These are phyloP conservation scores for Onygenales sp. DNA, from an alignment of 2,329 filamentous ascomycete genomes.

Conservation along the genomic window DNA sequence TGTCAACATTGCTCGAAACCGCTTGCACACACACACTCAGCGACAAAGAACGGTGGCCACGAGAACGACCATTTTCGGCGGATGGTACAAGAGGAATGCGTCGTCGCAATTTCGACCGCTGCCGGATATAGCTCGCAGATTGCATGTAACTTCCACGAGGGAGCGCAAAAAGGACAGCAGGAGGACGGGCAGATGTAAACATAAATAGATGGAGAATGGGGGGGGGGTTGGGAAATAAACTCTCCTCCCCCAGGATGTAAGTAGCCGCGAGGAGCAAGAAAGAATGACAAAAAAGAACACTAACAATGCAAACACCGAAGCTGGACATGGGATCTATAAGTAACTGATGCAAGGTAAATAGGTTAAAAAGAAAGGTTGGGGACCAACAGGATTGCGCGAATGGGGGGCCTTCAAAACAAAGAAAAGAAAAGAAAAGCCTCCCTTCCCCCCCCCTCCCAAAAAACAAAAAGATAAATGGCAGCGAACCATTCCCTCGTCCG, in stretches of 20 bases:
- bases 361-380: neutral
- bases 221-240: neutral
- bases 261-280: neutral
- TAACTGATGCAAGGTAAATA: neutral
- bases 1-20: neutral
- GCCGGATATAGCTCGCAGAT: neutral
- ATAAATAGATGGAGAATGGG: neutral
- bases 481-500: too few species aligned
- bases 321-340: neutral
- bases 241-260: neutral
- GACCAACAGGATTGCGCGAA: neutral
- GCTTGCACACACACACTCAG: neutral
- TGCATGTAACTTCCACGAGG: neutral
- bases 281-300: neutral
- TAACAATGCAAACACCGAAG: neutral
- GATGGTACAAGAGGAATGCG: neutral
- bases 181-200: neutral
- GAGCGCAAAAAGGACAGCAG: neutral
- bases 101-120: neutral
- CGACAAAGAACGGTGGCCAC: conserved; percentile 1
- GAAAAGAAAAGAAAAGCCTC: neutral
- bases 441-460: neutral
- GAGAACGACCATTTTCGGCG: neutral
- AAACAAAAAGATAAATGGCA: neutral
- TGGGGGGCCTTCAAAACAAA: neutral